phyloP scores from a whole-genome alignment of 2,329 filamentous ascomycete genomes.

The Aspergillus sp. region DNA sequence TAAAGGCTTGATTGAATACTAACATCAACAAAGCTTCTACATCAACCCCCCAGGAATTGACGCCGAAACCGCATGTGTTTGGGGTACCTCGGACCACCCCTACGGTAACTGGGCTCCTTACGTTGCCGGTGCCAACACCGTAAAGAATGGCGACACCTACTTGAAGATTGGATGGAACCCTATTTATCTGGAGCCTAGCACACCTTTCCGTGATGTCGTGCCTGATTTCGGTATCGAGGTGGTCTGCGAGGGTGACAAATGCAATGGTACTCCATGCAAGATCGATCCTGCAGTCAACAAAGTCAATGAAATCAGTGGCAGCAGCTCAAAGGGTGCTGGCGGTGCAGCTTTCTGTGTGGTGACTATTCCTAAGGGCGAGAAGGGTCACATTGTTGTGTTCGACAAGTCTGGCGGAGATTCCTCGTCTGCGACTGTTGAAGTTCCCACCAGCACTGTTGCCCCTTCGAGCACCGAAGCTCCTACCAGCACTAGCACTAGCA shows the following conservation, averaged over 20 bases:
- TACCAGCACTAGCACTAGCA: constrained; percentile 8
- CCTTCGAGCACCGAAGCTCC: constrained; percentile 1
- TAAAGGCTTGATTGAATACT: constrained; percentile 1
- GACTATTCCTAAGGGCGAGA: constrained; percentile 63
- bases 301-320: constrained; percentile 57
- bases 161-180: constrained; percentile 77
- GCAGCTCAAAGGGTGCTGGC: constrained; percentile 58
- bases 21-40: constrained; percentile 56
- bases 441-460: constrained; percentile 8
- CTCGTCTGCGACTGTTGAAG: constrained; percentile 6
- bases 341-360: constrained; percentile 70
- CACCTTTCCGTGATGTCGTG: constrained; percentile 51
- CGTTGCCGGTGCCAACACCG: constrained; percentile 71
- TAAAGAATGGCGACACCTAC: constrained; percentile 60
- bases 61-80: constrained; percentile 61
- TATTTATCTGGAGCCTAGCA: constrained; percentile 56
- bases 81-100: constrained; percentile 60
- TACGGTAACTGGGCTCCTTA: constrained; percentile 74
- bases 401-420: constrained; percentile 19
- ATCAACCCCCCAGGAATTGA: constrained; percentile 68
- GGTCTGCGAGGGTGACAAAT: constrained; percentile 60
- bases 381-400: constrained; percentile 64
- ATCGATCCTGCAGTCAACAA: constrained; percentile 58
- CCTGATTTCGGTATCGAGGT: constrained; percentile 67
- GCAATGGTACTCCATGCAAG: constrained; percentile 69